Percentiles rank a stretch among this genome's conserved stretches.
Conservation (phyloP, 2,329 filamentous ascomycete species). For the Talaromyces sp. region DNA sequence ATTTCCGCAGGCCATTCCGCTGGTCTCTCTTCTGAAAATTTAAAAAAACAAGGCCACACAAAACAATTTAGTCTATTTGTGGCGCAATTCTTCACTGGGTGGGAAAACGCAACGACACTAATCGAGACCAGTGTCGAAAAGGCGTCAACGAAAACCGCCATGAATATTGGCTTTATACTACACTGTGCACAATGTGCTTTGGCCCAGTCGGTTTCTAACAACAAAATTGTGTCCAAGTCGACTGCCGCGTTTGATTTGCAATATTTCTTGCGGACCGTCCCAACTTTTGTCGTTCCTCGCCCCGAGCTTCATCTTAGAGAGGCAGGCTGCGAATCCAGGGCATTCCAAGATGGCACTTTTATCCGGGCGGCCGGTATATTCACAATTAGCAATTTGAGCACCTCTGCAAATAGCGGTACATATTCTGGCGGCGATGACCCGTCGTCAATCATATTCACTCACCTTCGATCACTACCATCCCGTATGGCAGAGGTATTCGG, state of each 20-base stretch:
- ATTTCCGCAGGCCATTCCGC: conserved; percentile 5
- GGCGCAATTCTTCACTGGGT: background rate
- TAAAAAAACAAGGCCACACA: background rate
- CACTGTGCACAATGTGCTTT: background rate
- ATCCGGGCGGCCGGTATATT: background rate
- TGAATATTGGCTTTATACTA: background rate
- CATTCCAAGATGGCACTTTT: background rate
- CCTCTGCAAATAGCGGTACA: background rate
- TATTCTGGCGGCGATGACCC: background rate
- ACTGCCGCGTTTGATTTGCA: background rate
- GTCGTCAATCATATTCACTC: background rate
- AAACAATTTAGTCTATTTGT: background rate
- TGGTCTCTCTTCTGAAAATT: background rate
- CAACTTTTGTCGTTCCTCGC: background rate
- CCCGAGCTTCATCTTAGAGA: background rate
- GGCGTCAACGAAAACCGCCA: background rate
- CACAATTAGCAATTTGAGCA: background rate
- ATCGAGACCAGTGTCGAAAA: too few species aligned
- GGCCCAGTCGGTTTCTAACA: background rate
- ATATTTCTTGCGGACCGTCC: background rate
- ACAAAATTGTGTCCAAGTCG: background rate
- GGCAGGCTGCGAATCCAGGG: background rate
- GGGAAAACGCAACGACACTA: background rate
- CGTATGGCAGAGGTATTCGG: conserved; percentile 5
- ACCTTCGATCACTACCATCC: background rate